These are phyloP conservation scores for Tylopilus sp. DNA, from an alignment of 1,284 basidiomycete genomes.

Conservation along the genomic window DNA sequence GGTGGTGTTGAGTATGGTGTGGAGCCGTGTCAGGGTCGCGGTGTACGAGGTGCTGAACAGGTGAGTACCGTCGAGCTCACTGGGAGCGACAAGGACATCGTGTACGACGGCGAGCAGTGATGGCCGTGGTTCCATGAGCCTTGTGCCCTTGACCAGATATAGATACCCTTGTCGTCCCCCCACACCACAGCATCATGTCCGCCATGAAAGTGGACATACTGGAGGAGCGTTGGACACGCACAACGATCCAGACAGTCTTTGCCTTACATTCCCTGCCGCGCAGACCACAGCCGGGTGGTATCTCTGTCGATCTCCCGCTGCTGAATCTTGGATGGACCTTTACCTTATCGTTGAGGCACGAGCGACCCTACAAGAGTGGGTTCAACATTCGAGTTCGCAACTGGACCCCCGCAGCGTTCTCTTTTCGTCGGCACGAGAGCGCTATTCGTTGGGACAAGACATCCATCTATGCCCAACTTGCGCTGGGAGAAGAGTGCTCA, in stretches of 20 bases:
- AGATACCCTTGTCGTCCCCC: no score
- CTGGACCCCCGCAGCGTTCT: conserved; percentile 12
- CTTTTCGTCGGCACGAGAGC: conserved; percentile 8
- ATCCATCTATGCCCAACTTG: conserved; percentile 15
- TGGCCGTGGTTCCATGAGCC: conserved; percentile 16
- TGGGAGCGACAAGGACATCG: conserved; percentile 21
- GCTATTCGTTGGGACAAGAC: conserved; percentile 14
- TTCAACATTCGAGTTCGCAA: background rate
- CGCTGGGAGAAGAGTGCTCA: conserved; percentile 1
- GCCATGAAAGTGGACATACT: background rate
- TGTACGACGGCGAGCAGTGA: conserved; percentile 29
- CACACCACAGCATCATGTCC: background rate
- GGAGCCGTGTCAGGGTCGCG: conserved; percentile 41
- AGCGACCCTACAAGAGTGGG: background rate
- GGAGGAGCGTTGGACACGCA: conserved; percentile 18
- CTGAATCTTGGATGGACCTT: conserved; percentile 20
- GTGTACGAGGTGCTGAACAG: conserved; percentile 48
- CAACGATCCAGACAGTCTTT: conserved; percentile 12
- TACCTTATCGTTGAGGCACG: conserved; percentile 8
- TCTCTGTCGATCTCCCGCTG: conserved; percentile 13
- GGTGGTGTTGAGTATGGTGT: conserved; percentile 49
- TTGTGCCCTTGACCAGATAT: no score
- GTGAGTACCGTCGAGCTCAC: conserved; percentile 42
- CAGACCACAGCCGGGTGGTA: background rate
- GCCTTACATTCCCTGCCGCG: background rate